These are phyloP conservation scores for Phaffia rhodozyma DNA, from an alignment of 1,284 basidiomycete species.

Conservation along the genomic window DNA sequence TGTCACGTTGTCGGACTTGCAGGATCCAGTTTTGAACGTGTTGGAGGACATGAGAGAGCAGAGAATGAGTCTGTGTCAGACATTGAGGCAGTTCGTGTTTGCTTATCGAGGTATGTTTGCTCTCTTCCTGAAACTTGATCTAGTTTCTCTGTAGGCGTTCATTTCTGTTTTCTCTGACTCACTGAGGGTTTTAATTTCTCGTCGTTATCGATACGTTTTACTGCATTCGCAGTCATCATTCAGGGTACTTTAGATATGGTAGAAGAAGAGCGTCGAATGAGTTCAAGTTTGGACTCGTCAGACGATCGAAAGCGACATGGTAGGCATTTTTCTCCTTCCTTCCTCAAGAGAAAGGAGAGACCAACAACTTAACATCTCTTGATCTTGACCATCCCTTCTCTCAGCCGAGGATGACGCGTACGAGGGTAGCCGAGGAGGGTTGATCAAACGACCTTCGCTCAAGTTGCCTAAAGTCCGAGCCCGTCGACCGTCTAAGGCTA, in stretches of 20 bases:
- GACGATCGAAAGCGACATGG: constrained; percentile 20
- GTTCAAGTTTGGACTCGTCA: not conserved
- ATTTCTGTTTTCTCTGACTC: not conserved
- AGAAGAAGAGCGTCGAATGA: constrained; percentile 50
- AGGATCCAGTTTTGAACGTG: constrained; percentile 61
- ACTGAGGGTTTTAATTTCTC: not conserved
- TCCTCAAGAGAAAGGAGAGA: not conserved
- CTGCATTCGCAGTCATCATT: constrained; percentile 46
- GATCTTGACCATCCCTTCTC: not conserved
- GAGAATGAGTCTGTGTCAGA: constrained; percentile 82
- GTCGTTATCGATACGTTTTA: not conserved
- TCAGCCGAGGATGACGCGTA: constrained; percentile 19
- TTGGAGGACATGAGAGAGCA: constrained; percentile 82
- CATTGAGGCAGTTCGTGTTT: constrained; percentile 76
- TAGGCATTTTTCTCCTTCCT: not conserved
- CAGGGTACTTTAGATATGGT: constrained; percentile 64
- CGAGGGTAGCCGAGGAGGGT: constrained; percentile 12
- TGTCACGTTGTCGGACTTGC: constrained; percentile 44
- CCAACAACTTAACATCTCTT: not conserved
- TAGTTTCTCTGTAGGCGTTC: not conserved
- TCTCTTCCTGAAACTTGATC: not conserved
- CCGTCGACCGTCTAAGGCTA: constrained; percentile 2
- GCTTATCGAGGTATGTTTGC: constrained; percentile 48
- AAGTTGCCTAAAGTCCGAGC: constrained; percentile 23
- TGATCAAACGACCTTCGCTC: constrained; percentile 33